Evolutionary conservation across 2,329 filamentous ascomycete genomes (phyloP), one percentile per base, ranked within the genome.

Genomic region (Trichophaea hybrida): DNA sequence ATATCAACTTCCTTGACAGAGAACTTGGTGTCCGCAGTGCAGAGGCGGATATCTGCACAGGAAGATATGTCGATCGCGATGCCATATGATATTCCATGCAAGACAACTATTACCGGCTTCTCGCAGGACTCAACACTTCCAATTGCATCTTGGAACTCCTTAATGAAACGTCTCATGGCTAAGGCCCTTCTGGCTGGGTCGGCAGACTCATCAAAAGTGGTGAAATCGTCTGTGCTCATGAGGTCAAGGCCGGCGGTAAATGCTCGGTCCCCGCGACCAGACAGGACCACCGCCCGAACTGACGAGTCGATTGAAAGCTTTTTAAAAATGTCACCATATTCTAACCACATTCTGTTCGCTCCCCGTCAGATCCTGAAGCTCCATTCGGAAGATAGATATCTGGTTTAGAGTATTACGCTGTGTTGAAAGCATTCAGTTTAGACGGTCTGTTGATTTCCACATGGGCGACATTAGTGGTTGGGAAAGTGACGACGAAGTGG

Each of bases 241-340:
- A 96, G 84, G 72, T 97, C 91, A 17, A 97, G 75, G 0, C 91
- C 91, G 0, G 87, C 78, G 1, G 86, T 90, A 75, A 96, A 97
- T 34, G 88, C 90, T 66, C 82, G 80, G 49, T 88, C 82, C 44
- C 91, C 91, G 17, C 85, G 84, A 57, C 86, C 89, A 32, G 85
- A 88, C 67, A 96, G 77, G 63, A 96, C 74, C 59, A 96, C 79
- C 64, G 80, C 82, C 64, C 91, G 86, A 58, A 94, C 80, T 44
- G 83, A 77, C 0, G 84, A 75, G 73, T 90, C 85, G 61, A 74
- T 70, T 46, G 86, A 90, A 62, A 96, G 80, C 62, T 79, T 77
- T 59, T 75, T 73, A 75, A 97, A 93, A 66, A 94, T 77, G 10
- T 72, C 69, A 58, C 82, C 80, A 64, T 95, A 77, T 74, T 94